These are phyloP conservation scores for Trichoderma polysporum DNA, from an alignment of 2,329 filamentous ascomycete genomes.

Conservation along the genomic window DNA sequence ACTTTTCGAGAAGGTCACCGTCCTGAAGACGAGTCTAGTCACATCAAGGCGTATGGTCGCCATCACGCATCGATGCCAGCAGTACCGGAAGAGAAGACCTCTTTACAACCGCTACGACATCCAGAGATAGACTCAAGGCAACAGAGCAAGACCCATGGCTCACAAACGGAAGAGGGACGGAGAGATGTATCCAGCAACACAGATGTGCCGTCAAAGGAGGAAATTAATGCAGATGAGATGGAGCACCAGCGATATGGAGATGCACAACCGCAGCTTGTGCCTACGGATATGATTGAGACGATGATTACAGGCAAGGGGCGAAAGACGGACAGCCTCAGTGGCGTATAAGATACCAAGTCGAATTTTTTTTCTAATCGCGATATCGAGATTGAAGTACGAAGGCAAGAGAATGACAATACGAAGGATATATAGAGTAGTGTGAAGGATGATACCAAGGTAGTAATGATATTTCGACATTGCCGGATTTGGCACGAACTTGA, in stretches of 20 bases:
- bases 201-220: neutral
- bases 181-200: neutral
- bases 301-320: slow-evolving; percentile 1
- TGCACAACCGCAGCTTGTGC: slow-evolving; percentile 25
- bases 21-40: neutral
- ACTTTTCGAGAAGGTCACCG: neutral
- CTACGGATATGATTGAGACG: slow-evolving; percentile 22
- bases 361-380: neutral
- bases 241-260: slow-evolving; percentile 24
- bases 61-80: neutral
- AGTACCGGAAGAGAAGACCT: slow-evolving; percentile 12
- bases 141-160: neutral
- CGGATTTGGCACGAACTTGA: neutral
- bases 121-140: neutral
- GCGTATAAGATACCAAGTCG: neutral
- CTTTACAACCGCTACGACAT: neutral
- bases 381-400: neutral
- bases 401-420: neutral
- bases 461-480: neutral
- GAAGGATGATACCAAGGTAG: neutral
- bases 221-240: neutral
- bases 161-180: neutral
- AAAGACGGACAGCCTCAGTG: neutral
- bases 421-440: neutral
- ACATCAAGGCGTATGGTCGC: neutral